Percentiles rank a stretch among this genome's conserved stretches.
These are phyloP conservation scores for Penicillium sp. DNA, from an alignment of 2,329 filamentous ascomycete species.

Conservation along the genomic window DNA sequence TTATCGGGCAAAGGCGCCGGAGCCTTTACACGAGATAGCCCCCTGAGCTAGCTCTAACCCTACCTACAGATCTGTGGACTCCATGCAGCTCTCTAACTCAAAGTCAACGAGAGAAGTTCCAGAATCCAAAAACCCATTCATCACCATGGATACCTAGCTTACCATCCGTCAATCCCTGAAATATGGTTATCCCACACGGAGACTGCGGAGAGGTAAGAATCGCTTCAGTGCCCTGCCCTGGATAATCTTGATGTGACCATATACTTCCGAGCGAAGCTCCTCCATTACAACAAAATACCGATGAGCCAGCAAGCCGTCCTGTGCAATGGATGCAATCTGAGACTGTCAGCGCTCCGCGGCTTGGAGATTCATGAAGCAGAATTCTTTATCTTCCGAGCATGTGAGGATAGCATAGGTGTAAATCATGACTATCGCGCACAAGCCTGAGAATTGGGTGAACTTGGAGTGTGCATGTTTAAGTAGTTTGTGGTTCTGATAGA, in stretches of 20 bases:
- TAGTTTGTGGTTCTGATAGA: background rate
- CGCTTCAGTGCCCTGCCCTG: background rate
- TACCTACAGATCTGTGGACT: background rate
- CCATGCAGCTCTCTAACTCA: background rate
- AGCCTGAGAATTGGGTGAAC: background rate
- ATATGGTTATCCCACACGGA: background rate
- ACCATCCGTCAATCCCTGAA: background rate
- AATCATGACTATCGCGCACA: background rate
- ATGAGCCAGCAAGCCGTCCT: background rate
- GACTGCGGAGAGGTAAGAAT: background rate
- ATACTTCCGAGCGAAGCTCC: background rate
- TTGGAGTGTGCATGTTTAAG: background rate
- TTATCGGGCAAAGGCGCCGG: no score
- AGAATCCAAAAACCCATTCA: background rate
- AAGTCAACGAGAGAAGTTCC: background rate
- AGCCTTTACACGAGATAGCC: no score
- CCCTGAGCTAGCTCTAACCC: background rate
- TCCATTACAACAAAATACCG: background rate
- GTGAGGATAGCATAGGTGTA: background rate
- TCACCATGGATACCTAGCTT: background rate
- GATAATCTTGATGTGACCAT: background rate
- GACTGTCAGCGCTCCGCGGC: background rate
- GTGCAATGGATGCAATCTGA: background rate
- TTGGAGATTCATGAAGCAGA: background rate
- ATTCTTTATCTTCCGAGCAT: background rate